Conservation (phyloP, 495 filamentous ascomycete genomes). For the Ascodesmis nigricans region DNA sequence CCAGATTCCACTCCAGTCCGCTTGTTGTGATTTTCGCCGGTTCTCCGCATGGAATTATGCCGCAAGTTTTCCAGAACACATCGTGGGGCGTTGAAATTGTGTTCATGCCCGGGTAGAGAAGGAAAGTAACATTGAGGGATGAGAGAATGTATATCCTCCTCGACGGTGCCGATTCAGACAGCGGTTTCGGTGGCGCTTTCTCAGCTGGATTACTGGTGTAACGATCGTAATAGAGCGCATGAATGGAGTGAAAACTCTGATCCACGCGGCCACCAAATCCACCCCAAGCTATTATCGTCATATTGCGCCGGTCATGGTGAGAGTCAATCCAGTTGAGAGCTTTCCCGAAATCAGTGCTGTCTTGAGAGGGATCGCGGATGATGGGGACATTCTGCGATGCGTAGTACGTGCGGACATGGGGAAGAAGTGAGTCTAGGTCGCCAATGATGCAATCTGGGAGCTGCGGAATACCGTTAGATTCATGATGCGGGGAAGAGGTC, state of each 20-base stretch:
- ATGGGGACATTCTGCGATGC: constrained; percentile 30
- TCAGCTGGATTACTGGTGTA: too few species aligned
- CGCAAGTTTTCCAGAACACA: constrained; percentile 30
- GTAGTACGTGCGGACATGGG: constrained; percentile 39
- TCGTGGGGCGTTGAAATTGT: constrained; percentile 35
- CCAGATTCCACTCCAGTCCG: constrained; percentile 79
- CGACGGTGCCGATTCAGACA: neutral
- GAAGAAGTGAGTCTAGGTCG: constrained; percentile 64
- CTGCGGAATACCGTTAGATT: constrained; percentile 13
- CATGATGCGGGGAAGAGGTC: neutral
- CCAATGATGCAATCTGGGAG: constrained; percentile 54
- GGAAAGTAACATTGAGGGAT: constrained; percentile 54
- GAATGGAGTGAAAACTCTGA: constrained; percentile 56
- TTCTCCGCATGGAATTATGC: constrained; percentile 62
- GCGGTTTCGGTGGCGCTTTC: too few species aligned
- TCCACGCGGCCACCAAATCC: constrained; percentile 77
- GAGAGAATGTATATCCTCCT: constrained; percentile 49
- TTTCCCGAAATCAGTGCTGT: constrained; percentile 68
- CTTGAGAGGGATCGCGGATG: constrained; percentile 48
- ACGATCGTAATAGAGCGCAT: constrained; percentile 16
- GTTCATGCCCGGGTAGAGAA: constrained; percentile 47
- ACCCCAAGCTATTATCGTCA: constrained; percentile 49
- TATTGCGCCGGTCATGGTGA: constrained; percentile 2
- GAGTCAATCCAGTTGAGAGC: constrained; percentile 39
- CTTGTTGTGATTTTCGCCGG: constrained; percentile 48